Evolutionary conservation across 73 alveolate genomes (phyloP), one percentile per base, ranked within the genome.

Genomic region (Tetrahymena thermophila): DNA sequence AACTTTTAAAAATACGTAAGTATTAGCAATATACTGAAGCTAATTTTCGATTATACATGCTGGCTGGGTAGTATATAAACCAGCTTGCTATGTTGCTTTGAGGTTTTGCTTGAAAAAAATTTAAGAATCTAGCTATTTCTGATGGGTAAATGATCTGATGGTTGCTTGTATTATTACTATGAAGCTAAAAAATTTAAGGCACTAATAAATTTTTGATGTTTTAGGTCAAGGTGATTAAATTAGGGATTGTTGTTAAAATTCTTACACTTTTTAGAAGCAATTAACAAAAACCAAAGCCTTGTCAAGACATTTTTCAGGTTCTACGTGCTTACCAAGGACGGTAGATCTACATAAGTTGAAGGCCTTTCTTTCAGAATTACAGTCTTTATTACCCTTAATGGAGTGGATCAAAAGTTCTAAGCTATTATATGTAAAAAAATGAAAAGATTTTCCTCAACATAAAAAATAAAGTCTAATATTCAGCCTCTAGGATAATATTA

Each of bases 321-420:
- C 97, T 34, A 95, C 95, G 57, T 89, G 94, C 85, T 89, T 95
- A 43, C 97, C 97, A 21, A 95, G 93, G 57, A 94, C 94, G 21
- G 97, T 95, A 40, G 95, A 85, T 95, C 97, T 85, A 42, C 97
- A 95, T 38, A 95, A 93, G 58, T 95, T 95, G 85, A 95, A 95
- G 56, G 95, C 94, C 85, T 95, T 95, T 95, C 97, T 85, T 95
- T 95, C 50, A 35, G 93, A 93, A 35, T 95, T 95, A 93, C 97
- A 95, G 42, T 56, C 97, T 17, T 85, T 56, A 93, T 95, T 95
- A 35, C 94, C 97, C 85, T 95, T 95, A 56, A 95, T 95, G 28
- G 95, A 85, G 83, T 95, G 85, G 95, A 95, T 85, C 93, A 89
- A 85, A 89, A 95, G 84, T 89, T 89, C 37, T 95, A 95, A 95